Conservation (phyloP, 441 rosid genomes). For the Omphalea diandra region DNA sequence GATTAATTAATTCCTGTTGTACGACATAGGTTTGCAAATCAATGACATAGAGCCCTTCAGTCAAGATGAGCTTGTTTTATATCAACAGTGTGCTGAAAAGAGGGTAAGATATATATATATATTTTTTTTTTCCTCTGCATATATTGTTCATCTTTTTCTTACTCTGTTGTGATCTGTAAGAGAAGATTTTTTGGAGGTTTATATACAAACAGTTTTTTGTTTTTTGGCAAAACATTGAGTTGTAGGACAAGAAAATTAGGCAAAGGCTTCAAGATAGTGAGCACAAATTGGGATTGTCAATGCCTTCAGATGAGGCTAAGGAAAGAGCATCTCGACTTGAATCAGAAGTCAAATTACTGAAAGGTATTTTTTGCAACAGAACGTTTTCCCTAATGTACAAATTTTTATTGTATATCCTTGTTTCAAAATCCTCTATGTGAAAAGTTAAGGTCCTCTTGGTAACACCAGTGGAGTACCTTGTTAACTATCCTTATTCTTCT, state of each 20-base stretch:
- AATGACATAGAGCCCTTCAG: conserved; percentile 92
- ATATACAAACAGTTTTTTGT: conserved; percentile 5
- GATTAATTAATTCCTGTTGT: conserved; percentile 13
- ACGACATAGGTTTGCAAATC: conserved; percentile 70
- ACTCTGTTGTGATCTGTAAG: conserved; percentile 14
- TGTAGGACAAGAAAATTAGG: conserved; percentile 84
- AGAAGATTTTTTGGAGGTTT: conserved; percentile 7
- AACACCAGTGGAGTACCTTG: not conserved
- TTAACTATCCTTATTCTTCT: not conserved
- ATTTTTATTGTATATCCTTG: not conserved
- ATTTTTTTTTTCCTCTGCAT: not conserved
- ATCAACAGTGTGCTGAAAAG: conserved; percentile 72
- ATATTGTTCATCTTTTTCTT: not conserved
- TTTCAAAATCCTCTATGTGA: not conserved
- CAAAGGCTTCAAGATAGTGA: conserved; percentile 84
- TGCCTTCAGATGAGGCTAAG: conserved; percentile 77
- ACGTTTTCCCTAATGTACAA: too few relatives aligned
- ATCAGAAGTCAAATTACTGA: conserved; percentile 70
- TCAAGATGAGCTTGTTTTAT: conserved; percentile 87
- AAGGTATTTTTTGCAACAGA: conserved; percentile 55
- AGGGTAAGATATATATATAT: conserved; percentile 58
- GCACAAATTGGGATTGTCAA: conserved; percentile 74
- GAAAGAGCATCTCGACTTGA: conserved; percentile 75
- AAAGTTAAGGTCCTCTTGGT: not conserved
- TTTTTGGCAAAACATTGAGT: conserved; percentile 21